Base-by-base conservation (phyloP, 176 grass and related monocot species). In the Avena insularis region DNA sequence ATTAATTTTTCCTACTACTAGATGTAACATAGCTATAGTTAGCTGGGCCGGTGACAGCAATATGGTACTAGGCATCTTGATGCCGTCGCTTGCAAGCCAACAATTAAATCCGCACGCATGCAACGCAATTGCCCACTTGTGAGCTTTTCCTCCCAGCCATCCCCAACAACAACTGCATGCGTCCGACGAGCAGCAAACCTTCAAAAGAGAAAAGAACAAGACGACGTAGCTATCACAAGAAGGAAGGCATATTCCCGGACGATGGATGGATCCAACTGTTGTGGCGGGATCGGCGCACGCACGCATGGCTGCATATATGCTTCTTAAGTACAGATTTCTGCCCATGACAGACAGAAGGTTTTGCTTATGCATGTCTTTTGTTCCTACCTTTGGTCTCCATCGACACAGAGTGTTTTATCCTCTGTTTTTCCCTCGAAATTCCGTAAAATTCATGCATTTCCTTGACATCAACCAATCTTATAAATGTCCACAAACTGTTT, bases 1-100 rank as follows among this genome's bases (percentile, higher is more conserved):
- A 40, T 38, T 38, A 38, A 38, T 38, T 38, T 38, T 38, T 1
- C 5, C 36, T 36, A 36, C 36, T 29, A 36, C 12, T 45, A 43
- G 35, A 19, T 61, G n/a, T 46, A 46, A 25, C 69, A 47, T 11
- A 19, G 69, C 40, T 71, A 1, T 79, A 79, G 76, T 4, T n/a
- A 58, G 76, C 38, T 80, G 12, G 29, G 17, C 6, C 54, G 45
- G 40, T 47, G 78, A 80, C 78, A 80, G 40, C 59, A 38, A 19
- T 36, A 57, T 58, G 75, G 12, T 56, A 19, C 38, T 35, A 35
- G 33, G 77, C 77, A 79, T 62, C 36, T 62, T n/a, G n/a, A 5
- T 74, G 78, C 36, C 57, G 78, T 65, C 78, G 58, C 78, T 80
- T 80, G 78, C 78, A 80, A 80, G 59, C 59, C 40, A 80, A 64